Percentiles rank a stretch among this genome's conserved stretches.
These are phyloP conservation scores for Chrysochromulina tobinii DNA, from an alignment of 78 protist genomes.

Conservation along the genomic window DNA sequence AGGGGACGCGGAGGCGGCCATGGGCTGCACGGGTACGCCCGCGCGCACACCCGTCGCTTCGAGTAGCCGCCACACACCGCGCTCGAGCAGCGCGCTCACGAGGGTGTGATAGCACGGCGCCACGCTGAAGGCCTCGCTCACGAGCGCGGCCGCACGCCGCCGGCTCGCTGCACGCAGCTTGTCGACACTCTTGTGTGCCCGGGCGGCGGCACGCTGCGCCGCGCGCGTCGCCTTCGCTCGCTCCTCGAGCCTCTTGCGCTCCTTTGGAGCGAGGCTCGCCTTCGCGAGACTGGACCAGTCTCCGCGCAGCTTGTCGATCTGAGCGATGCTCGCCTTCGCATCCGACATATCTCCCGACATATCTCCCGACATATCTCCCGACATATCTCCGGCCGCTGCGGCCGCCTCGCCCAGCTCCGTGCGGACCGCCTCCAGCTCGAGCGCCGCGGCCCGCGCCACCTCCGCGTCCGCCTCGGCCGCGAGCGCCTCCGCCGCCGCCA, in stretches of 20 bases:
- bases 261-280: background rate
- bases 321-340: too few species aligned
- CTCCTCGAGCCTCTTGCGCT: constrained; percentile 78
- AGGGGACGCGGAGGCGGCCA: constrained; percentile 94
- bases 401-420: too few species aligned
- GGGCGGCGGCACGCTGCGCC: background rate
- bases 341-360: too few species aligned
- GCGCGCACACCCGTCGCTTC: background rate
- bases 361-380: too few species aligned
- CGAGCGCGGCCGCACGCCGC: background rate
- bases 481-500: background rate
- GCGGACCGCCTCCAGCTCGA: too few species aligned
- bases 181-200: background rate
- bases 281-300: too few species aligned
- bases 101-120: constrained; percentile 76
- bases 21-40: constrained; percentile 52
- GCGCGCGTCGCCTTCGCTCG: background rate
- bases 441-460: background rate
- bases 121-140: background rate
- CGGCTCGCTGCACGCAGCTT: background rate
- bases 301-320: too few species aligned
- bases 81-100: constrained; percentile 52
- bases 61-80: background rate
- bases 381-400: too few species aligned
- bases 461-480: background rate